Evolutionary conservation across 768 basidiomycete species (phyloP).

Genomic region (Kwoniella newhampshirensis): DNA sequence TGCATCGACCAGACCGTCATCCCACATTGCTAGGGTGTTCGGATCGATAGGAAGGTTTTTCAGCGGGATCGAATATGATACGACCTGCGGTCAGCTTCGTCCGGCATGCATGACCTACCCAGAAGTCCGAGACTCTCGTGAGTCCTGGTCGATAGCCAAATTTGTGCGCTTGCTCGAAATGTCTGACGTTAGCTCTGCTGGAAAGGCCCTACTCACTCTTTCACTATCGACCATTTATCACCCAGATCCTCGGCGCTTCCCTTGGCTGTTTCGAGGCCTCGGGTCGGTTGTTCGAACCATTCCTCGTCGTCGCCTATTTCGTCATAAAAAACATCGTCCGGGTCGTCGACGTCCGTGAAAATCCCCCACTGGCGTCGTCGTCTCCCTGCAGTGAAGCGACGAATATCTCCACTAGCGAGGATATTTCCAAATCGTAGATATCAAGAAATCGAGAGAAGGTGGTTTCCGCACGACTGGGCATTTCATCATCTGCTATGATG

Average conservation of each 20-base stretch:
- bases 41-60: conserved; percentile 35
- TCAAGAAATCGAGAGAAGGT: conserved; percentile 24
- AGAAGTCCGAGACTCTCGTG: conserved; percentile 33
- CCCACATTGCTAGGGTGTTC: conserved; percentile 39
- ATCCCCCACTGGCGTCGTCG: conserved; percentile 34
- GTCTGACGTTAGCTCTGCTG: conserved; percentile 12
- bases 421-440: conserved; percentile 24
- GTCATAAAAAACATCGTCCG: conserved; percentile 3
- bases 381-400: conserved; percentile 36
- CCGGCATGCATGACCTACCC: conserved; percentile 17
- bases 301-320: conserved; percentile 6
- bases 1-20: conserved; percentile 36
- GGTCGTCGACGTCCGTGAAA: conserved; percentile 8
- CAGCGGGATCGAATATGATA: conserved; percentile 36
- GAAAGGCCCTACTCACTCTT: conserved; percentile 21
- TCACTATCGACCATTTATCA: conserved; percentile 13
- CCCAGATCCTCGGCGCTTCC: conserved; percentile 12
- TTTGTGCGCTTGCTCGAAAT: conserved; percentile 28
- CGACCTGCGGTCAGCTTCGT: conserved; percentile 20
- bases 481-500: conserved; percentile 1
- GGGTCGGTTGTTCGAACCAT: conserved; percentile 4
- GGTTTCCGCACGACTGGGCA: conserved; percentile 9
- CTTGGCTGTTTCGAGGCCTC: conserved; percentile 24
- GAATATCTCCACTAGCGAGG: conserved; percentile 13
- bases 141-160: conserved; percentile 36